Base-by-base conservation (phyloP, 2,329 filamentous ascomycete species). In the Neonectria ditissima region DNA sequence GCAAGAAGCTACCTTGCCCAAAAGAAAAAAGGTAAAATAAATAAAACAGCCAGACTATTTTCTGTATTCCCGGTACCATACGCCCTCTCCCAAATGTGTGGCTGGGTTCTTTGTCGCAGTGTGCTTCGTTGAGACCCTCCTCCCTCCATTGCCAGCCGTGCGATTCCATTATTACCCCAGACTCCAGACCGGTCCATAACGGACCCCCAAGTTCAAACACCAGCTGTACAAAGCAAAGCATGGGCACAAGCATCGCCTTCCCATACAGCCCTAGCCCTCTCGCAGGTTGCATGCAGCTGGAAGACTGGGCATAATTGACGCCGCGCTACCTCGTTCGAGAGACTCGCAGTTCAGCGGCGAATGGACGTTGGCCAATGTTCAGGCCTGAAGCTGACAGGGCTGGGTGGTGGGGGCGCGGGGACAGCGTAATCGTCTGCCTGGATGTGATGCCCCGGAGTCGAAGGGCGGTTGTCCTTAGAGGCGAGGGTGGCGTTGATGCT, bases 331-430 rank as follows among this genome's bases (percentile, higher is more conserved):
- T 58, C 30, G 44, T 62, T 48, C 41, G 18, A 34, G 58, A 60
- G 62, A 61, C 51, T 65, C 44, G 60, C 39, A 59, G 50, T 62
- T 74, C 67, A 77, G 61, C 70, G 75, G 56, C 71, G 74, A 48
- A 68, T 66, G 48, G 76, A 74, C 37, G 77, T 75, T 56, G 83
- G 80, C 86, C 87, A 88, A 74, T 85, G 82, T 61, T 89, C 86
- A 24, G 79, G 76, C 30, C 85, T 83, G 73, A 89, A 89, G 78
- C 85, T 86, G 73, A 90, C 86, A 8, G 88, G 88, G 69, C 86
- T 89, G 13, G 88, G 87, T 20, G 88, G 88, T 13, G 88, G 88
- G 43, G 88, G 86, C 14, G 88, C 87, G n/a, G 88, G 88, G 20
- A 89, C 87, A 32, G 83, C 82, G 79, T 89, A 90, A 76, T 90